Evolutionary conservation across 768 basidiomycete genomes (phyloP), one percentile per base, ranked within the genome.

Genomic region (Suillus hirtellus): DNA sequence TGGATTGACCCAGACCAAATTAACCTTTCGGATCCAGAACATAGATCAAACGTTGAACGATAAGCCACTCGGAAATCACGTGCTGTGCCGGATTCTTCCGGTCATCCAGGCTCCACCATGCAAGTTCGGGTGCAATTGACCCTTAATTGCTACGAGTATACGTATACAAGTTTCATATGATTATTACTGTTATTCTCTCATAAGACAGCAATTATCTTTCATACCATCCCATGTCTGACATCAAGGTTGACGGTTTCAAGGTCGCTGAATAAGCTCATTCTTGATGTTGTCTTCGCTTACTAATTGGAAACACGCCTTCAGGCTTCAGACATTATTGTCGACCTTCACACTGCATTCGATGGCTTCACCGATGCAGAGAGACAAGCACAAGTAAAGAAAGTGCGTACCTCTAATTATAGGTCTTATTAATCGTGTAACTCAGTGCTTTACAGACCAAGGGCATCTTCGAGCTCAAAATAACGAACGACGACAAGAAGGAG

Each of bases 401-500:
- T 86, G 52, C 58, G 71, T 66, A 35, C 43, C 6, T 21, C 24
- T 15, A 42, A 19, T 17, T 12, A 34, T 17, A n/a, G 10, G 15
- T 4, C 50, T 19, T 31, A 10, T 54, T 11, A 52, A 42, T 42
- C 19, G 24, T 53, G 42, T 44, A n/a, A 15, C 21, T 5, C 31
- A 37, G n/a, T 31, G 19, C 55, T 56, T 34, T 12, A 31, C 68
- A 93, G 94, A 90, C 89, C 58, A 93, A 92, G 69, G 94, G 92
- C 65, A 86, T 96, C 71, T 95, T 97, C 73, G 89, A 95, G 75
- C 80, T 97, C 47, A 85, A 86, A 60, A 84, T 96, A 68, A 86
- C 87, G 74, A 93, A 95, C 71, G 82, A 76, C 35, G 80, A 83
- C 17, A 89, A 89, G 63, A 81, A 90, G 75, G 86, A 86, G 65